A percentile compares a stretch with the other conserved stretches of the same genome.
Evolutionary conservation across 768 basidiomycete species (phyloP).

Genomic region (Naematelia aurantialba): DNA sequence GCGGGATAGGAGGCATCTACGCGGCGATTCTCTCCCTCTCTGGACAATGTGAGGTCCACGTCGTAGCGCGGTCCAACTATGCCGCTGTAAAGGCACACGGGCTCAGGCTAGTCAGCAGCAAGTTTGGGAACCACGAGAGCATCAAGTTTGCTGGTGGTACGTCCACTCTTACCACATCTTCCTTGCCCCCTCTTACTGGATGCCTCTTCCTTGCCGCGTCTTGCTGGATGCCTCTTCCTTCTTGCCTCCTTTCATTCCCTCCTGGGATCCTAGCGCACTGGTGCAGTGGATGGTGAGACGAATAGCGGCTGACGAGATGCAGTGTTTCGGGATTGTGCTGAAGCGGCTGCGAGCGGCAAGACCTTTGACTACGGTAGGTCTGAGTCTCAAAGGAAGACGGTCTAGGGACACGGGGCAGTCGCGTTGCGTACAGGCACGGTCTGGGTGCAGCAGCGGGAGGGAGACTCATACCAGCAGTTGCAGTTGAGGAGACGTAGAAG

Average conservation of each 20-base stretch:
- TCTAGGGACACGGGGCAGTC: no score
- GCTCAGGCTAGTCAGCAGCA: slow-evolving; percentile 31
- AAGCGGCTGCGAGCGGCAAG: slow-evolving; percentile 35
- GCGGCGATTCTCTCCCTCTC: slow-evolving; percentile 44
- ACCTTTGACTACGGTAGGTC: slow-evolving; percentile 34
- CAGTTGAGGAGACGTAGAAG: no score
- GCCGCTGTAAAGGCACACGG: slow-evolving; percentile 37
- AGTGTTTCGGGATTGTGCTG: slow-evolving; percentile 41
- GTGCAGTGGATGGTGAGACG: no score
- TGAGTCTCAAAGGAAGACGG: no score
- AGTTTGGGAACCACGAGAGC: slow-evolving; percentile 40
- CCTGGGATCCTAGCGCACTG: no score
- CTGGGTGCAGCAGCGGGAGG: no score
- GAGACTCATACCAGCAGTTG: no score
- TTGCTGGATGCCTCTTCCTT: no score
- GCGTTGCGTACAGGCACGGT: no score
- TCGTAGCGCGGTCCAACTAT: slow-evolving; percentile 46
- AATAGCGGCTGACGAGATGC: no score
- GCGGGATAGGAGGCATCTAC: slow-evolving; percentile 48
- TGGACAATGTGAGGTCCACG: slow-evolving; percentile 36
- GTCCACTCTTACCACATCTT: slow-evolving; percentile 8
- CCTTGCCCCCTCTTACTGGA: no score
- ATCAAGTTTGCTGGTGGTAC: slow-evolving; percentile 45
- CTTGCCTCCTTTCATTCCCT: not conserved
- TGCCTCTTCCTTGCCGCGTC: no score